Evolutionary conservation across 768 basidiomycete genomes (phyloP).

Genomic region (Tylopilus vinaceipallidus): DNA sequence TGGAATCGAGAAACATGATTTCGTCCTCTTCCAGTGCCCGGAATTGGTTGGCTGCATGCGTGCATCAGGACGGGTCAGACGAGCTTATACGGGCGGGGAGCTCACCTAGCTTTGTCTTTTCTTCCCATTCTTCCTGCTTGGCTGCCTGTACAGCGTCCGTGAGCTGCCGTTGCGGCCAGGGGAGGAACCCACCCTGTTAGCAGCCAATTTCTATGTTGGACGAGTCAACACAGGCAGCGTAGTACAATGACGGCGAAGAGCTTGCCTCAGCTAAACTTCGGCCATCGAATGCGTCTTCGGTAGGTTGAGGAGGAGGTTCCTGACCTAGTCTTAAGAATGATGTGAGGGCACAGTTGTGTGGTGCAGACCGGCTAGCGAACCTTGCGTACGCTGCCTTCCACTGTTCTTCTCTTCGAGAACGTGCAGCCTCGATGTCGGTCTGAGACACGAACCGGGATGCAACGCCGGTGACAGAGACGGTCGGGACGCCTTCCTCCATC

Average conservation of each 20-base stretch:
- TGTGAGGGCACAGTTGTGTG: slow-evolving; percentile 4
- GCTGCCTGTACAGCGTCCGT: slow-evolving; percentile 52
- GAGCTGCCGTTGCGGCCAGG: slow-evolving; percentile 4
- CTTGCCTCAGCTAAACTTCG: slow-evolving; percentile 87
- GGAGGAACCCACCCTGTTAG: slow-evolving; percentile 64
- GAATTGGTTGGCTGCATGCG: slow-evolving; percentile 73
- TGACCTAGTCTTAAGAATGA: slow-evolving; percentile 69
- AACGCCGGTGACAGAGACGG: slow-evolving; percentile 67
- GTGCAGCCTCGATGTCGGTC: slow-evolving; percentile 72
- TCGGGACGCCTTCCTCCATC: slow-evolving; percentile 72
- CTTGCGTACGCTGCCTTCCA: slow-evolving; percentile 91
- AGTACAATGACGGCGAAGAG: slow-evolving; percentile 9
- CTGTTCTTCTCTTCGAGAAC: slow-evolving; percentile 71
- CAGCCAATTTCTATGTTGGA: slow-evolving; percentile 72
- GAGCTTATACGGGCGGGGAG: slow-evolving; percentile 3
- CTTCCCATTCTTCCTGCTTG: slow-evolving; percentile 93
- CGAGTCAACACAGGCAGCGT: slow-evolving; percentile 12
- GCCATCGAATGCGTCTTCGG: slow-evolving; percentile 78
- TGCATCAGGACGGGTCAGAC: slow-evolving; percentile 8
- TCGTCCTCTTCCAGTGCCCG: slow-evolving; percentile 89
- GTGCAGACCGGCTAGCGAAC: slow-evolving; percentile 31
- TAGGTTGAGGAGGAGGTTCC: slow-evolving; percentile 74
- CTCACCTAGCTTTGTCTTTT: slow-evolving; percentile 72
- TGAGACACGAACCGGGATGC: slow-evolving; percentile 85
- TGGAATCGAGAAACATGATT: slow-evolving; percentile 82